Percentiles rank a stretch among this genome's conserved stretches.
Conservation (phyloP, 2,329 filamentous ascomycete genomes). For the Colletotrichum coccodes region DNA sequence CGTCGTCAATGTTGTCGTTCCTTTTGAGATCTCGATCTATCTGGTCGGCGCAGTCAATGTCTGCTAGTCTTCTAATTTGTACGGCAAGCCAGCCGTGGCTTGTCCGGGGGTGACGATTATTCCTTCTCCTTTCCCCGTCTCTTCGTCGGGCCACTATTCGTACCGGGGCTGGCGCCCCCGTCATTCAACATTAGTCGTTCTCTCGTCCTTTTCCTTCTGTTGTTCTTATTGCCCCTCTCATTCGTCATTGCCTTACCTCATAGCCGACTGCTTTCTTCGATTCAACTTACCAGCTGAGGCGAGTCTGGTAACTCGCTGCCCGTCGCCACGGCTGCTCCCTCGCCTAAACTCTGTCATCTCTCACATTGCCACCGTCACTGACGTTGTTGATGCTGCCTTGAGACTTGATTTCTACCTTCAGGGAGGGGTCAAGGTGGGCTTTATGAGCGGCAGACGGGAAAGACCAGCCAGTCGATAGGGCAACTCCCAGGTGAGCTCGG, state of each 20-base stretch:
- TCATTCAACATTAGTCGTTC: neutral
- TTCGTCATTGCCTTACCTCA: constrained; percentile 20
- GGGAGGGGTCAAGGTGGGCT: constrained; percentile 9
- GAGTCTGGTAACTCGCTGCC: constrained; percentile 9
- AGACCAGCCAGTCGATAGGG: constrained; percentile 15
- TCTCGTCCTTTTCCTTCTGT: neutral
- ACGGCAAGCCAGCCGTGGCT: constrained; percentile 9
- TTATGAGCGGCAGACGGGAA: neutral
- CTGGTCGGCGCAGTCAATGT: constrained; percentile 1
- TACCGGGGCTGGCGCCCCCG: neutral
- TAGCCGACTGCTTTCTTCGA: constrained; percentile 13
- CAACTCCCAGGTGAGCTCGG: constrained; percentile 12
- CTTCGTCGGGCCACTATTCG: constrained; percentile 15
- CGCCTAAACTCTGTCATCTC: constrained; percentile 20
- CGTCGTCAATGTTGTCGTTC: constrained; percentile 13
- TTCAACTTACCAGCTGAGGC: constrained; percentile 13
- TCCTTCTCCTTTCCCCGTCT: neutral
- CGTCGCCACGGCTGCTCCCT: neutral
- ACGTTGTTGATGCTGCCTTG: neutral
- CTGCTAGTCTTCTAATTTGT: constrained; percentile 14
- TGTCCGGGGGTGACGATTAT: constrained; percentile 4
- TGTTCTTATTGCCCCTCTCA: neutral
- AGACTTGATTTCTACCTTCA: neutral
- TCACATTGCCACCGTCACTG: constrained; percentile 15
- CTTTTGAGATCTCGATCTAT: constrained; percentile 26